Evolutionary conservation across 768 basidiomycete species (phyloP), one percentile per base, ranked within the genome.

Genomic region (Suillus alpinus): DNA sequence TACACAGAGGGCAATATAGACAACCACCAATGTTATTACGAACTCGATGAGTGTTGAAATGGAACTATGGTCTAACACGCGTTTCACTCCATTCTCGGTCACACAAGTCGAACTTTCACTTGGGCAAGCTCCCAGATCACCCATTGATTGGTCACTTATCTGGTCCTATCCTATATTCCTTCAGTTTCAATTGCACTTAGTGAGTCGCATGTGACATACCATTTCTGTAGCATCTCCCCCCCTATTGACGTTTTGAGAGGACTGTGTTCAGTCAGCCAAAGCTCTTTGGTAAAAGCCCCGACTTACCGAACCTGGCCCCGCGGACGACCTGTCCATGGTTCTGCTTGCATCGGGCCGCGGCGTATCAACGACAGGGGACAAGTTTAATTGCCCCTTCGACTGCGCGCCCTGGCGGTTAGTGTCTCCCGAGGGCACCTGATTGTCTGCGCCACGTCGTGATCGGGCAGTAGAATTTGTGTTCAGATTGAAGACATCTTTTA

Each of bases 401-500:
- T 23, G 51, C n/a, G 8, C 34, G 13, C 13, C 14, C 34, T 23
- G 51, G 34, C 6, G 4, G 51, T 23, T 4, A 52, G 51, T 52
- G 34, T 36, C 7, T 36, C 51, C 34, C 20, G 34, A 36, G 34
- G 13, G 20, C 13, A 10, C 20, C 16, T 37, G 20, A 53, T 23
- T 20, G 23, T 14, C 14, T 36, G 52, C 5, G 36, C 16, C 52
- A 26, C 2, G 16, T 26, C 4, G 52, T 37, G 36, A 55, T 55
- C 23, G 9, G 23, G 20, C 8, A 26, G 23, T 26, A 14, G 36
- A 6, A 39, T 18, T 0, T 5, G 9, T 4, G 23, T 55, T 39
- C 23, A 76, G 63, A 1, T 68, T 69, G 62, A 80, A 80, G 40
- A 75, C 60, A 2, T 74, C 66, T 4, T 59, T 66, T 14, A 80